Percentiles rank a stretch among this genome's conserved stretches.
phyloP scores from a whole-genome alignment of 2,329 filamentous ascomycete genomes.

The Dendryphion nanum region DNA sequence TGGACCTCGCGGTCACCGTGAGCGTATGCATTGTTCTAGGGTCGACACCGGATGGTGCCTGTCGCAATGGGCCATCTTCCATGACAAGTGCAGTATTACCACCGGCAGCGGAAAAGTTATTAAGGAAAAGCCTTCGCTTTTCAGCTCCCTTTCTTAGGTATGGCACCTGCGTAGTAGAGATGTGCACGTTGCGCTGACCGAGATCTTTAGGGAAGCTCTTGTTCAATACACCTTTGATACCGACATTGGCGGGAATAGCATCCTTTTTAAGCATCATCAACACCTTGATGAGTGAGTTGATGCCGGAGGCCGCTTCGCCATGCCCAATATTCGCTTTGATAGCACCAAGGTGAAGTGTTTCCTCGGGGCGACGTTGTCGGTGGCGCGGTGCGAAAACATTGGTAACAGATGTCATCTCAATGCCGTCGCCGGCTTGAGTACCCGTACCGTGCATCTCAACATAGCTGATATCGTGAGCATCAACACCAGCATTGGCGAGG shows the following conservation, averaged over 20 bases:
- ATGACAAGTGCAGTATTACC: conserved; percentile 55
- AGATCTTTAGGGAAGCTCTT: conserved; percentile 55
- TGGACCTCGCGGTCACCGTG: conserved; percentile 52
- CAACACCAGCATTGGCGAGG: conserved; percentile 69
- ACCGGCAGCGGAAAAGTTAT: conserved; percentile 55
- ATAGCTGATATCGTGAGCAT: conserved; percentile 75
- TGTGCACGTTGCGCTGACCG: conserved; percentile 53
- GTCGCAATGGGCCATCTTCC: conserved; percentile 49
- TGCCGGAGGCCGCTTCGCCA: conserved; percentile 54
- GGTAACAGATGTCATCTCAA: conserved; percentile 77
- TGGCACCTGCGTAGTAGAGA: conserved; percentile 46
- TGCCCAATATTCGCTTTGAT: conserved; percentile 58
- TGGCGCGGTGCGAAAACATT: conserved; percentile 59
- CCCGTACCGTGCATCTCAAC: conserved; percentile 91
- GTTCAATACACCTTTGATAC: conserved; percentile 57
- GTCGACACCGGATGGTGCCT: conserved; percentile 43
- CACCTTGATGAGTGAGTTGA: conserved; percentile 54
- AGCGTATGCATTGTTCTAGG: conserved; percentile 48
- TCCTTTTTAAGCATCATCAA: conserved; percentile 56
- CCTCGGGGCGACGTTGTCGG: conserved; percentile 48
- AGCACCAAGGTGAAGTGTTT: conserved; percentile 53
- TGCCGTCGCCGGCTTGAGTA: conserved; percentile 79
- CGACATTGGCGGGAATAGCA: conserved; percentile 54
- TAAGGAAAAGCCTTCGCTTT: conserved; percentile 51
- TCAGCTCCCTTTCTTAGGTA: conserved; percentile 49